Conservation (phyloP, 2,329 filamentous ascomycete genomes). For the Rutstroemia sydowiana region DNA sequence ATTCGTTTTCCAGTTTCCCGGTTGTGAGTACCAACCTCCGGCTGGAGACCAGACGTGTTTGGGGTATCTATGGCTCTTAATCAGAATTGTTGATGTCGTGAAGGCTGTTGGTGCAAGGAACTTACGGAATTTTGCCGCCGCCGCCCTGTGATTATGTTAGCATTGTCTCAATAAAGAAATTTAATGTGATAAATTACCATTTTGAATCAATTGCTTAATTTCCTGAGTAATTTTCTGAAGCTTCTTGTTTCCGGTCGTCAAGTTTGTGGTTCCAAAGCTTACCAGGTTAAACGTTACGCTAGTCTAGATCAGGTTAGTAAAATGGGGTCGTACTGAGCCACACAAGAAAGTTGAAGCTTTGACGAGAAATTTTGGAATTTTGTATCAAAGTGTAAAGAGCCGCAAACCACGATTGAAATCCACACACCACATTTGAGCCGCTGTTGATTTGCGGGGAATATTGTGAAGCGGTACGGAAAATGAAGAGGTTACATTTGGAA, state of each 20-base stretch:
- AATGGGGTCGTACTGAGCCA: constrained; percentile 1
- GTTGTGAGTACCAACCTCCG: constrained; percentile 96
- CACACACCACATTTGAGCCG: neutral
- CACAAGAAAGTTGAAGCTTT: constrained; percentile 6
- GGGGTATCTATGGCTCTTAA: constrained; percentile 62
- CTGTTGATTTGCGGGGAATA: neutral
- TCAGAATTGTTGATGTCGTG: neutral
- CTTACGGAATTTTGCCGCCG: constrained; percentile 70
- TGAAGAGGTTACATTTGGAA: constrained; percentile 56
- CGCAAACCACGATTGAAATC: constrained; percentile 1
- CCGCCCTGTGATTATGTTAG: constrained; percentile 56
- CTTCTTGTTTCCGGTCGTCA: neutral
- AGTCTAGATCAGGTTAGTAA: neutral
- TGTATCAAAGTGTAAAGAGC: constrained; percentile 1
- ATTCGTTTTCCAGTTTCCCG: constrained; percentile 90
- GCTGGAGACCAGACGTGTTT: constrained; percentile 99
- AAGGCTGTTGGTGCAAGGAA: constrained; percentile 17
- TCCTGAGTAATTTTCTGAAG: constrained; percentile 7
- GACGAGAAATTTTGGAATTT: constrained; percentile 12
- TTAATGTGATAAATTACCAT: constrained; percentile 44
- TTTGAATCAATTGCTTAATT: constrained; percentile 35
- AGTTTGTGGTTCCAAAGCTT: constrained; percentile 2
- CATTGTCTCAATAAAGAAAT: constrained; percentile 9
- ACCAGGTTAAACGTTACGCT: neutral
- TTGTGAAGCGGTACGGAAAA: constrained; percentile 28